Percentiles rank a stretch among this genome's conserved stretches.
These are phyloP conservation scores for Sphaceloma murrayae DNA, from an alignment of 2,329 filamentous ascomycete species.

Conservation along the genomic window DNA sequence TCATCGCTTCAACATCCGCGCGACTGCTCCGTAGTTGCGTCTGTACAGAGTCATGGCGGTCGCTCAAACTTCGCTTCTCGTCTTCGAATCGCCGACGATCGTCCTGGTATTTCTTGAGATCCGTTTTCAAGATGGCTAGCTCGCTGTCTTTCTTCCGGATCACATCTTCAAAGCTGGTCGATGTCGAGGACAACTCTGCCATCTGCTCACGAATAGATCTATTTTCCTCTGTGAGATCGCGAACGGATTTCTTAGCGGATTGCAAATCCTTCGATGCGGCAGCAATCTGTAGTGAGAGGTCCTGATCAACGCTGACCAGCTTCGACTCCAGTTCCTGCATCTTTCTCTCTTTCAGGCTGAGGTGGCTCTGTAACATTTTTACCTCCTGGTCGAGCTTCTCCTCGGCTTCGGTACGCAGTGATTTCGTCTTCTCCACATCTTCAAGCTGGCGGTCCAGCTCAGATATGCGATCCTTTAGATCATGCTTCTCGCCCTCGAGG, in stretches of 20 bases:
- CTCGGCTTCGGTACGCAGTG: conserved; percentile 66
- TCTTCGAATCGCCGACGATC: conserved; percentile 71
- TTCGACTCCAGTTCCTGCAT: conserved; percentile 77
- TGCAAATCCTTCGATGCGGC: conserved; percentile 71
- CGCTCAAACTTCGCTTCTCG: conserved; percentile 60
- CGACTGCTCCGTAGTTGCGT: conserved; percentile 71
- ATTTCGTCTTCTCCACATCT: conserved; percentile 60
- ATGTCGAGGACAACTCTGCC: conserved; percentile 76
- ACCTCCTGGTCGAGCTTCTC: conserved; percentile 71
- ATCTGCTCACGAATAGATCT: conserved; percentile 75
- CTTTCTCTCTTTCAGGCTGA: conserved; percentile 82
- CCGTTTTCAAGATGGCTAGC: conserved; percentile 69
- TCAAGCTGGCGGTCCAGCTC: conserved; percentile 62
- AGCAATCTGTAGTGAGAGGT: conserved; percentile 75
- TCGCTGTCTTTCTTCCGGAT: conserved; percentile 92
- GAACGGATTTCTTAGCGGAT: conserved; percentile 60
- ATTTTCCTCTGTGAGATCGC: conserved; percentile 70
- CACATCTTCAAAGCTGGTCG: conserved; percentile 89
- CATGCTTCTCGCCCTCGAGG: conserved; percentile 76
- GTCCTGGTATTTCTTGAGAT: conserved; percentile 72
- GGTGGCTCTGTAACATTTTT: conserved; percentile 82
- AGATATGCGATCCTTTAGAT: conserved; percentile 56
- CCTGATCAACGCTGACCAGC: conserved; percentile 75
- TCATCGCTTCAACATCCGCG: conserved; percentile 78
- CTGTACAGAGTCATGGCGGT: conserved; percentile 71